Percentiles rank a stretch among this genome's conserved stretches.
Evolutionary conservation across 2,329 filamentous ascomycete species (phyloP).

Genomic region (Fusarium fujikuroi): DNA sequence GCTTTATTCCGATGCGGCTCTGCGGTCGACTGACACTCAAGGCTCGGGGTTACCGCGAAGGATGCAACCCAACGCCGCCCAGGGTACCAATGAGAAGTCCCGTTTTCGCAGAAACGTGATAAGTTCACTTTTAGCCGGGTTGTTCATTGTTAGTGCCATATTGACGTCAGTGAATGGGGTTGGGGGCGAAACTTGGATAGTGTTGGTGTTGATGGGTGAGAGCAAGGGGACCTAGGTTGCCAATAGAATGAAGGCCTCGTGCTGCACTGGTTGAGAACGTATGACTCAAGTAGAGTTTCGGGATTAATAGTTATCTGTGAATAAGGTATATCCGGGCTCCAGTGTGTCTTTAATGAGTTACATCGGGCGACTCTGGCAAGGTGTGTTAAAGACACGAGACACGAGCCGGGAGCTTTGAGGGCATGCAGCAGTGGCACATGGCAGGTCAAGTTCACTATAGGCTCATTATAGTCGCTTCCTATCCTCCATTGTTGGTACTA

Average conservation of each 20-base stretch:
- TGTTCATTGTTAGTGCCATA: neutral
- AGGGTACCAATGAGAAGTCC: neutral
- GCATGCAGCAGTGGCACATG: neutral
- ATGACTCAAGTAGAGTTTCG: neutral
- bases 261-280: neutral
- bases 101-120: neutral
- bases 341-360: neutral
- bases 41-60: neutral
- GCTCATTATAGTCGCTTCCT: neutral
- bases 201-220: neutral
- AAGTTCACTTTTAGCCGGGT: neutral
- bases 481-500: neutral
- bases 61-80: neutral
- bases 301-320: neutral
- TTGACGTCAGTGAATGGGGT: neutral
- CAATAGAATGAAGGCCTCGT: neutral
- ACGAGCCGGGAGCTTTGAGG: neutral
- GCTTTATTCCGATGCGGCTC: constrained; percentile 21
- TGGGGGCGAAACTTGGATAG: neutral
- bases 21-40: neutral
- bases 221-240: neutral
- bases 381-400: neutral
- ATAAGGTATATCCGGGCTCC: neutral
- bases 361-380: neutral
- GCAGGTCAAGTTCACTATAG: too few relatives aligned